phyloP scores from a whole-genome alignment of 148 eudicot genomes.

The Spergularia bocconei region DNA sequence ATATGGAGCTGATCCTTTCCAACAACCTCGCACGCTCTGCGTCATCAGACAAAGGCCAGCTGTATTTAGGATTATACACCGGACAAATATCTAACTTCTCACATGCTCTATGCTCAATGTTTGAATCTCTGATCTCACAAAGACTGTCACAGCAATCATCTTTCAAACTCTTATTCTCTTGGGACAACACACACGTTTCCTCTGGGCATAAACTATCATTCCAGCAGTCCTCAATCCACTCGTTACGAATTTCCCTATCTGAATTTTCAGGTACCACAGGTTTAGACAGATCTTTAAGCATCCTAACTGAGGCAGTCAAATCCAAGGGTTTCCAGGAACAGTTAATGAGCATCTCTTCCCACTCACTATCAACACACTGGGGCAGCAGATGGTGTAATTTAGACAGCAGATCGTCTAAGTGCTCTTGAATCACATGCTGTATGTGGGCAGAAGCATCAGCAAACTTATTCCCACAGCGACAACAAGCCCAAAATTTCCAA shows the following conservation, averaged over 20 bases:
- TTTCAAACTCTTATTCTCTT: conserved; percentile 33
- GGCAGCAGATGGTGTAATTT: conserved; percentile 69
- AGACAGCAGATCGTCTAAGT: conserved; percentile 53
- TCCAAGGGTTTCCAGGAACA: conserved; percentile 92
- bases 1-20: conserved; percentile 56
- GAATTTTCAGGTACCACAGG: conserved; percentile 34
- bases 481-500: conserved; percentile 90
- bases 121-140: conserved; percentile 31
- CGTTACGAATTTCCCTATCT: conserved; percentile 24
- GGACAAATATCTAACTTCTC: conserved; percentile 40
- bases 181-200: conserved; percentile 50
- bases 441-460: conserved; percentile 46
- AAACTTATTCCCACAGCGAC: conserved; percentile 71
- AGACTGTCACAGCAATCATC: conserved; percentile 40
- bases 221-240: conserved; percentile 38
- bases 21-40: conserved; percentile 72
- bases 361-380: conserved; percentile 55
- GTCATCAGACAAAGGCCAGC: conserved; percentile 82
- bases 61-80: conserved; percentile 40
- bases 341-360: conserved; percentile 79
- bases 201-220: conserved; percentile 44
- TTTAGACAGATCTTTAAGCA: conserved; percentile 55
- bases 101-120: conserved; percentile 41
- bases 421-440: conserved; percentile 77
- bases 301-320: conserved; percentile 52